Evolutionary conservation across 2,329 filamentous ascomycete species (phyloP), one percentile per base, ranked within the genome.

Genomic region (Pseudogymnoascus sp.): DNA sequence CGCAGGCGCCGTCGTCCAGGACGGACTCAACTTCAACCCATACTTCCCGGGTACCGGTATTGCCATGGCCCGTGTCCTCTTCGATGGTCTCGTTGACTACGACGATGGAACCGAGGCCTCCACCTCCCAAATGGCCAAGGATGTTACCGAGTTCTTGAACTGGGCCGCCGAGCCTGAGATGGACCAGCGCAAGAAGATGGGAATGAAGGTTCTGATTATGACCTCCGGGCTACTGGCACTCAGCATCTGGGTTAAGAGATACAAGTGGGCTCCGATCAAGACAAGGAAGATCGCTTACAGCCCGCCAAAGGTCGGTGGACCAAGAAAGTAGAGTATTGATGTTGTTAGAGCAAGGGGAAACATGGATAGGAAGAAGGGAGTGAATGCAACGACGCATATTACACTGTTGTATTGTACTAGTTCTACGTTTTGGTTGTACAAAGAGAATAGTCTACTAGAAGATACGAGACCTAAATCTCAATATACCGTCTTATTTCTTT

Each of bases 151-250:
- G 81, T 99, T 99, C 83, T 85, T 99, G 75, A 97, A 99, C 88
- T 99, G 95, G 95, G 85, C 95, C 62, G 93, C 95, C 64, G 95
- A 99, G 82, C 95, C 95, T 59, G 95, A 99, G 84, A 96, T 97
- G 92, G 95, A 99, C 75, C 88, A 97, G 76, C 90, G 95, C 76
- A 99, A 99, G 90, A 95, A 92, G 83, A 99, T 97, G 95, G 95
- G 95, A 73, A 87, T 96, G 85, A 97, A 99, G 87, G 90, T 96
- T 62, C 78, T 99, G 71, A 86, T 89, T 69, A 85, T 96, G 70
- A 86, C 87, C 63, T 83, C 88, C 66, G 85, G 88, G 66, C 82
- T 99, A 67, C 89, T 91, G 75, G 91, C 91, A 64, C 74, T 97
- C 73, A 96, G 90, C 77, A 86, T 99, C 72, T 99, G 93, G 92